Evolutionary conservation across 805 yeast species (phyloP).

Genomic region (Saccharomycopsis microspora): DNA sequence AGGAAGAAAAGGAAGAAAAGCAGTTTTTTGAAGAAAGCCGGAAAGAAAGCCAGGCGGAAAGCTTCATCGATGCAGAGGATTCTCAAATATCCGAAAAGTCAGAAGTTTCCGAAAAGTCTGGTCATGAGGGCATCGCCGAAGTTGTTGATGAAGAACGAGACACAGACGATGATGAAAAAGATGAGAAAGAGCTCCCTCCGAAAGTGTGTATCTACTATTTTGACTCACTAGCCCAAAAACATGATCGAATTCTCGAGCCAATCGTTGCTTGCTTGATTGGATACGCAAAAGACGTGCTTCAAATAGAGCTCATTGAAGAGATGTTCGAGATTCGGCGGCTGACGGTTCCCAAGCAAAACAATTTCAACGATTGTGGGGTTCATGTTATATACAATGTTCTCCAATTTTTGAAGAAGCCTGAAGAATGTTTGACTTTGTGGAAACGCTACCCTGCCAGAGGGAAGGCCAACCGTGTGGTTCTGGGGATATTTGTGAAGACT

Average conservation of each 20-base stretch:
- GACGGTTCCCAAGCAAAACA: slow-evolving; percentile 71
- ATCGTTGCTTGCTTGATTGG: slow-evolving; percentile 47
- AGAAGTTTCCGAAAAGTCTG: not conserved
- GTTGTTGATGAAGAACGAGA: not conserved
- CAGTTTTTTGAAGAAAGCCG: not conserved
- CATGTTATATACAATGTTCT: slow-evolving; percentile 71
- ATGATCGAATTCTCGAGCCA: slow-evolving; percentile 38
- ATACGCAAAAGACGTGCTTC: slow-evolving; percentile 59
- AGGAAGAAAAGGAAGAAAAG: not conserved
- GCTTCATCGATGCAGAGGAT: not conserved
- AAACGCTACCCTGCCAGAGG: slow-evolving; percentile 14
- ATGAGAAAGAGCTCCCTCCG: slow-evolving; percentile 4
- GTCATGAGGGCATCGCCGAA: not conserved
- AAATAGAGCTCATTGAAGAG: slow-evolving; percentile 31
- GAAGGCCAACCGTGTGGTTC: not conserved
- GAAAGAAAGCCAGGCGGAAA: not conserved
- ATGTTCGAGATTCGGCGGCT: slow-evolving; percentile 39
- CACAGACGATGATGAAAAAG: slow-evolving; percentile 1
- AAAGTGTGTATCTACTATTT: slow-evolving; percentile 43
- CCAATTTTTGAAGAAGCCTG: slow-evolving; percentile 41
- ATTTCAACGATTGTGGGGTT: slow-evolving; percentile 90
- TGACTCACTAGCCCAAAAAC: slow-evolving; percentile 65
- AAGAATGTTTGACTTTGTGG: slow-evolving; percentile 41
- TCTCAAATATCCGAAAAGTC: not conserved
- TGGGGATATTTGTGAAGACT: slow-evolving; percentile 18